Evolutionary conservation across 352 stramenopile species (phyloP), one percentile per base, ranked within the genome.

Genomic region (Phytophthora rubi): DNA sequence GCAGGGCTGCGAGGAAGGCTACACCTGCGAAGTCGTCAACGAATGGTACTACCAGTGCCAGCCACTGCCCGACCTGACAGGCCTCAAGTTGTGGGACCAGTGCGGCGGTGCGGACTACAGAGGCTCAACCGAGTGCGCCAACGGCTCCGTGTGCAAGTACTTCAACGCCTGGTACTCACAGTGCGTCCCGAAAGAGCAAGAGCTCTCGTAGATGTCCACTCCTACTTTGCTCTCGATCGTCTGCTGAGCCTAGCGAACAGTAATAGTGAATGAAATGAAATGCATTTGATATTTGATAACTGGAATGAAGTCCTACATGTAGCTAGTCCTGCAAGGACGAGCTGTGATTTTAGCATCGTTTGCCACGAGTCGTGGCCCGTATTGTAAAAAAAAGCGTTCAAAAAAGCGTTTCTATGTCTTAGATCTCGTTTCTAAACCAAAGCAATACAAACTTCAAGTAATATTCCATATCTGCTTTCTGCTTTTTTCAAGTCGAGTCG

Each of bases 101-200:
- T 78, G 70, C 35, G 70, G 65, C 45, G 70, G 70, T 4, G 39
- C 55, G 3, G 65, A 66, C 35, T 71, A 74, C 55, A 37, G 26
- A 8, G 70, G 70, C 7, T 23, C 33, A 10, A 57, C 42, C 4
- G 47, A 68, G 13, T 77, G 70, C 42, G 47, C 42, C 18, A 42
- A 32, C 2, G 74, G 73, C n/a, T 45, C 77, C 9, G 65, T 71
- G 26, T 86, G 79, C 76, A 71, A 76, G 12, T 59, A 52, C 45
- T 73, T 72, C 55, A 81, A 79, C 45, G 37, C 72, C 2, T 86
- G 79, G 79, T 86, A 85, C 73, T 81, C 75, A 35, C 79, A 86
- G 60, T 86, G 79, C 48, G 75, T 86, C 8, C 79, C 79, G 2
- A 74, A 76, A 32, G 69, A 76, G 26, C 51, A 72, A 63, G 68